Percentiles rank a stretch among this genome's conserved stretches.
Conservation (phyloP, 805 yeast species). For the Ogataea wickerhamii region DNA sequence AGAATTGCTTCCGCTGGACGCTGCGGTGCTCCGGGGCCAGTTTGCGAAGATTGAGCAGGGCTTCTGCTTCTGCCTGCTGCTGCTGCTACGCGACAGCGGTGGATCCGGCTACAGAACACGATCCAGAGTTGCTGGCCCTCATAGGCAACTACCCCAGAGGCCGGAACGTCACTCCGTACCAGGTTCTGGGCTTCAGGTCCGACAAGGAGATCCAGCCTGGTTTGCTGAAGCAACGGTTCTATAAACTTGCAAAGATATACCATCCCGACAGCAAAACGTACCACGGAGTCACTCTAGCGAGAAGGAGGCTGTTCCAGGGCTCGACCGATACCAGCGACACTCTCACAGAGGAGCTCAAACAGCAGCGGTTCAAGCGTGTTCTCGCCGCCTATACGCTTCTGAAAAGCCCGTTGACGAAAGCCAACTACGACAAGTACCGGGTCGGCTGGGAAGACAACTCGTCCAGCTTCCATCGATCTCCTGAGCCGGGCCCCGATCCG, state of each 20-base stretch:
- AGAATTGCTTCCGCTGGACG: too few species aligned
- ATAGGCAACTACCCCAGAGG: slow-evolving; percentile 42
- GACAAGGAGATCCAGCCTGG: slow-evolving; percentile 34
- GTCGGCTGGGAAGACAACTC: slow-evolving; percentile 42
- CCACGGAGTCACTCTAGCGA: slow-evolving; percentile 19
- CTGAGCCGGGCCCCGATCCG: slow-evolving; percentile 18
- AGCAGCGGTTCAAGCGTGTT: slow-evolving; percentile 51
- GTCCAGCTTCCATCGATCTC: slow-evolving; percentile 18
- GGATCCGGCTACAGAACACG: slow-evolving; percentile 6
- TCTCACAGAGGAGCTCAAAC: slow-evolving; percentile 23
- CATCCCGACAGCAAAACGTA: slow-evolving; percentile 63
- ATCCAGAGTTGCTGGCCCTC: slow-evolving; percentile 24
- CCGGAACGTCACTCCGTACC: slow-evolving; percentile 62
- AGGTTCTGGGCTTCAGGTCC: slow-evolving; percentile 48
- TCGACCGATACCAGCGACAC: slow-evolving; percentile 4
- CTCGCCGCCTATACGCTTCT: slow-evolving; percentile 59
- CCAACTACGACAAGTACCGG: slow-evolving; percentile 44
- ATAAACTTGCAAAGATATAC: slow-evolving; percentile 64
- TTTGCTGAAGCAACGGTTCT: slow-evolving; percentile 47
- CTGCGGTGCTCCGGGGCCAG: too few species aligned
- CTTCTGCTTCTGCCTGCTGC: too few species aligned
- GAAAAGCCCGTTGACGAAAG: slow-evolving; percentile 40
- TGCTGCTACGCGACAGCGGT: slow-evolving; percentile 3
- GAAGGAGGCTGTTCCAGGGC: slow-evolving; percentile 10
- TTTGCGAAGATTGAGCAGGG: too few species aligned